Evolutionary conservation across 306 rosid genomes (phyloP).

Genomic region (Acacia melanoxylon): DNA sequence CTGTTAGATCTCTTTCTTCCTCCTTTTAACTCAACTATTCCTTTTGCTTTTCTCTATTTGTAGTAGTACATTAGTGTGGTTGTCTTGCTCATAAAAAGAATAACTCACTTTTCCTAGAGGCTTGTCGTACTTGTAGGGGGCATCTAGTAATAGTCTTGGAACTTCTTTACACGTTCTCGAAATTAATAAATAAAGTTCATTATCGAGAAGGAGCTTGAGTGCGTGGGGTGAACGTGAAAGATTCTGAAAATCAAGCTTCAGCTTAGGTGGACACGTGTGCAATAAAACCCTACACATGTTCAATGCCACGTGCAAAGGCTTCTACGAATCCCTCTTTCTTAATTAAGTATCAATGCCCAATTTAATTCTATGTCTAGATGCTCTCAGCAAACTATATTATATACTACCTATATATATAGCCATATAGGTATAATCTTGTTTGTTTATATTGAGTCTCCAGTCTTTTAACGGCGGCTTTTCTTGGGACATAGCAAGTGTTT

Average conservation of each 20-base stretch:
- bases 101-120: not conserved
- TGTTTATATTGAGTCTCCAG: not conserved
- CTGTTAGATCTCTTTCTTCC: not conserved
- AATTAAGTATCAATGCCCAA: not conserved
- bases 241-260: not conserved
- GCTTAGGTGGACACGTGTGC: not conserved
- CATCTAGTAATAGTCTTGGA: not conserved
- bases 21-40: not conserved
- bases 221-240: not conserved
- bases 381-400: not conserved
- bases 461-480: not conserved
- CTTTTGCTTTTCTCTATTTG: not conserved
- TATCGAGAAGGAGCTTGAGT: not conserved
- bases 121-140: not conserved
- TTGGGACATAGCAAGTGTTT: not conserved
- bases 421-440: no score
- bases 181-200: no score
- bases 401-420: not conserved
- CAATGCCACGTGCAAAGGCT: slow-evolving; percentile 6
- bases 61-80: not conserved
- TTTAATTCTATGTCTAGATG: not conserved
- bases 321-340: not conserved
- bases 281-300: not conserved
- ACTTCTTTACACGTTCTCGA: not conserved
- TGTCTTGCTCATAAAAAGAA: not conserved